Evolutionary conservation across 768 basidiomycete species (phyloP), one percentile per base, ranked within the genome.

Genomic region (Calocybe indica): DNA sequence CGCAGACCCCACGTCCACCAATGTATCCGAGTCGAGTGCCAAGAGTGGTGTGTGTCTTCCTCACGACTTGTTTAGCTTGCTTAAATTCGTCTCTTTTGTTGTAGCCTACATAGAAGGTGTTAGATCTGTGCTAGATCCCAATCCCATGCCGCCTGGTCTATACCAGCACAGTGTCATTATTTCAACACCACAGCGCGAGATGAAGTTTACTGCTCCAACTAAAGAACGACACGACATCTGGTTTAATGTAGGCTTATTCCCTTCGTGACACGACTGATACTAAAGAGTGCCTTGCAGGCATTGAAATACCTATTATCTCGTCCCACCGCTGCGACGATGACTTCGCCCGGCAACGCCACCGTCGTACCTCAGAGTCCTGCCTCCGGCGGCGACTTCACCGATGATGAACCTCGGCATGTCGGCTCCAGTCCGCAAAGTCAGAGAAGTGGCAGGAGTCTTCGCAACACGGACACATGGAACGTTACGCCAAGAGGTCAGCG

Each of bases 151-250:
- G 7, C 90, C 93, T 44, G 95, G 93, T 28, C 68, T 98, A 52
- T 82, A 89, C 68, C 88, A 90, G 60, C 90, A 96, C 65, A 95
- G 90, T 52, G 87, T 99, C 22, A 74, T 99, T 37, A 83, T 99
- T 48, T 84, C 90, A 15, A 96, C 94, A 0, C 88, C 92, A 8
- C 88, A 92, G 52, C 78, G 95, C 49, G 96, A 99, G 68, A 96
- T 98, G 83, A 95, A 96, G 72, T 85, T 99, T 59, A 98, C 96
- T n/a, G 93, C 93, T 5, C 86, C 88, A 2, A 94, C 86, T 6
- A 89, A 90, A 62, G 96, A 98, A 55, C 77, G 94, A 46, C 96
- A 99, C 60, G 94, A 98, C 56, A 92, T 97, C 51, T 99, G 96
- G 96, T 72, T 92, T 45, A 88, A 84, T 65, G 92, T 93, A 64